Percentiles rank a stretch among this genome's conserved stretches.
Conservation (phyloP, 768 basidiomycete genomes). For the Boletus tomentosulus region DNA sequence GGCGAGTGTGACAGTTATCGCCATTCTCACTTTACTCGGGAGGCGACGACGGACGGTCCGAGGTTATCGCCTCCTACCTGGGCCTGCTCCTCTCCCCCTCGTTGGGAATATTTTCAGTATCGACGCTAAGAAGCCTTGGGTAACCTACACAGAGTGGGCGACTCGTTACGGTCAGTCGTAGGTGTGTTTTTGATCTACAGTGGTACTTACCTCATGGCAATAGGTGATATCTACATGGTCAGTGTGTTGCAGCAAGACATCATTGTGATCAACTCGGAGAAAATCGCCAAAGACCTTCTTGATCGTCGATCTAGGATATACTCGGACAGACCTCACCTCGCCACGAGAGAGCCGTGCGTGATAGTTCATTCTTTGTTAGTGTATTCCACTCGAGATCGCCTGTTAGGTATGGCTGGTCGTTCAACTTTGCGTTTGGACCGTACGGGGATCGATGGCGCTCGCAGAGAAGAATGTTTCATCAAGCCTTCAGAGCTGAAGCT, state of each 20-base stretch:
- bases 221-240: background rate
- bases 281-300: background rate
- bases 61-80: background rate
- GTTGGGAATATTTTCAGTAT: background rate
- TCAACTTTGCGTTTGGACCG: constrained; percentile 12
- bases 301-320: background rate
- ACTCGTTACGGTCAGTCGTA: background rate
- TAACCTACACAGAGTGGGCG: background rate
- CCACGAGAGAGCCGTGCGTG: background rate
- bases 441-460: constrained; percentile 23
- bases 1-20: background rate
- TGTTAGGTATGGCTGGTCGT: constrained; percentile 20
- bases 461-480: constrained; percentile 23
- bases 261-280: background rate
- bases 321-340: background rate
- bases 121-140: background rate
- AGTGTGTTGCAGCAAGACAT: background rate
- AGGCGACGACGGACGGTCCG: background rate
- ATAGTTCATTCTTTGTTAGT: background rate
- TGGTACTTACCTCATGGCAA: background rate
- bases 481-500: constrained; percentile 20
- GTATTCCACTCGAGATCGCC: background rate
- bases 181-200: background rate
- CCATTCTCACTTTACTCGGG: background rate
- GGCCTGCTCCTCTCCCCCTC: background rate